phyloP scores from a whole-genome alignment of 169 alveolate genomes.

The Besnoitia besnoiti region DNA sequence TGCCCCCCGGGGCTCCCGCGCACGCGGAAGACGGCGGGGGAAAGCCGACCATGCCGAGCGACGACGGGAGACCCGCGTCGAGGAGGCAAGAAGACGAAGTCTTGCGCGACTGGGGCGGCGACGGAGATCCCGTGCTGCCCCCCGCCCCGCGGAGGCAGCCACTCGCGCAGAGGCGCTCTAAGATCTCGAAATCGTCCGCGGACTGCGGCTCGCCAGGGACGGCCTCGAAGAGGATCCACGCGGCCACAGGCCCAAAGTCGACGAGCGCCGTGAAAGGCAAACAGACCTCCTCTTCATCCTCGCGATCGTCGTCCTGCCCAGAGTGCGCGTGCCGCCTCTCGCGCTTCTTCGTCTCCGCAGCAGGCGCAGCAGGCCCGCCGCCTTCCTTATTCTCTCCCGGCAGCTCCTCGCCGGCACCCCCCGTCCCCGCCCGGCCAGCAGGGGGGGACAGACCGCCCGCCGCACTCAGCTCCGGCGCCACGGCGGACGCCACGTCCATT shows the following conservation, averaged over 20 bases:
- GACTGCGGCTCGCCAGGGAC: neutral
- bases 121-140: neutral
- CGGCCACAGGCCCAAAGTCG: slow-evolving; percentile 61
- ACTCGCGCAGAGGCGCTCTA: slow-evolving; percentile 32
- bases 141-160: neutral
- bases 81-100: neutral
- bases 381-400: too few relatives aligned
- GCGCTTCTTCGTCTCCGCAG: neutral
- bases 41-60: neutral
- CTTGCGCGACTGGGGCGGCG: neutral
- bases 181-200: neutral
- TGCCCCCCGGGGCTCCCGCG: neutral
- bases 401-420: too few relatives aligned
- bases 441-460: too few relatives aligned
- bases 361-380: neutral
- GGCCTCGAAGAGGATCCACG: slow-evolving; percentile 54
- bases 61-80: neutral
- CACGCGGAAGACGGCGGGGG: neutral
- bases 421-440: too few relatives aligned
- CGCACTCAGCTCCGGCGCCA: too few relatives aligned
- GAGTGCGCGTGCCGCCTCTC: neutral
- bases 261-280: slow-evolving; percentile 58
- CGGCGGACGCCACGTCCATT: too few relatives aligned
- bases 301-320: neutral
- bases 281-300: neutral